Base-by-base conservation (phyloP, 2,329 filamentous ascomycete species). In the Cladosporium colombiae region DNA sequence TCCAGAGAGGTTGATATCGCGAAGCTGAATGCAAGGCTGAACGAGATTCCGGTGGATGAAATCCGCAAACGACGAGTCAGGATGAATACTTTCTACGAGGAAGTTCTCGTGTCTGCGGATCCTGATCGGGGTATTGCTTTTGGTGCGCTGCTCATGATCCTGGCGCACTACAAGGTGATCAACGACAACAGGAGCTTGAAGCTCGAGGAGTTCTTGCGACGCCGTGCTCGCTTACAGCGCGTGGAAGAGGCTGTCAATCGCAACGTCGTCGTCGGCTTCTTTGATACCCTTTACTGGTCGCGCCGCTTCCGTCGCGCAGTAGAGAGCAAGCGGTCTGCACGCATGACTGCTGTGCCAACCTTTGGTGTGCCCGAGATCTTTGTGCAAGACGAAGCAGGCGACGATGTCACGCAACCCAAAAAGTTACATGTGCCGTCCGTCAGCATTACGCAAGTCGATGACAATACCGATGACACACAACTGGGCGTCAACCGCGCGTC, bases 161-260 rank as follows among this genome's bases (percentile, higher is more conserved):
- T 99, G 65, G 94, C 96, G 37, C 95, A 99, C 78, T 96, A 99
- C 84, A 99, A 98, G 74, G 93, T 99, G 74, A 99, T 99, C 77
- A 97, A 90, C 71, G 95, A 99, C 78, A 97, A 90, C 81, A 97
- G 97, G 83, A 97, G 93, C 78, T 81, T 99, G 74, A 92, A 92
- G 68, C 85, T 99, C 2, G 95, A 99, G 74, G 95, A 99, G 76
- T 99, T 97, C 77, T 80, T 99, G 65, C 90, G 94, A 66, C 92
- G 96, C 44, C 89, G 94, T 68, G 92, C 93, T 35, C 88, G 94
- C 62, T 84, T 99, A 57, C 94, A 98, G 77, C 90, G 94, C 68
- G 94, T 99, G 1, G 92, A 99, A 73, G 94, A 99, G 78, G 92
- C 95, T 71, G 92, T 98, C 52, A 90, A 92, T 66, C 88, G 96